phyloP scores from a whole-genome alignment of 2,329 filamentous ascomycete species.

The Alternaria novae-zelandiae region DNA sequence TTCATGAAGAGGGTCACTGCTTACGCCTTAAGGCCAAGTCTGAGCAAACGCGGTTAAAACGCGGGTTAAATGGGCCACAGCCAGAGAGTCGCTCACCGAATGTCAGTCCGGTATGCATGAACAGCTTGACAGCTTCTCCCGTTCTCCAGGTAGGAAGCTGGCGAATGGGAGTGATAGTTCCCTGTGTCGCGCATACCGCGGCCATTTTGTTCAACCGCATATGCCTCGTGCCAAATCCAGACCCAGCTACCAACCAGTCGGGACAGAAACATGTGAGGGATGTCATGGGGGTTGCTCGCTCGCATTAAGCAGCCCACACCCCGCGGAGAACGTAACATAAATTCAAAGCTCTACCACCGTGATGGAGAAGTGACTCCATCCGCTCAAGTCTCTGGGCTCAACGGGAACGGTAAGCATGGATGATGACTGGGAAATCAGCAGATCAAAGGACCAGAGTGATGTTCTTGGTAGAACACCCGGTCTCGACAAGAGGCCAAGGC shows the following conservation, averaged over 20 bases:
- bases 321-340: neutral
- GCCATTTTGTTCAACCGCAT: neutral
- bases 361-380: neutral
- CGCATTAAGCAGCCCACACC: neutral
- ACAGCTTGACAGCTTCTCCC: neutral
- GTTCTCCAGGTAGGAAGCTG: neutral
- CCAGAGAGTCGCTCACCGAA: neutral
- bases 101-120: neutral
- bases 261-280: neutral
- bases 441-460: neutral
- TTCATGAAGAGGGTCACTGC: neutral
- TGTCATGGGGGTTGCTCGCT: neutral
- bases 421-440: neutral
- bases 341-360: neutral
- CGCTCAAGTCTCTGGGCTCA: neutral
- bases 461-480: neutral
- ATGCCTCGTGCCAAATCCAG: neutral
- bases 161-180: neutral
- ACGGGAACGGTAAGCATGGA: neutral
- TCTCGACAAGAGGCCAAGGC: neutral
- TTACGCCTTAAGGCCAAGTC: accelerated
- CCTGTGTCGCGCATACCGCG: neutral
- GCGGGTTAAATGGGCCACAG: neutral
- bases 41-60: neutral
- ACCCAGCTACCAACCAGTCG: neutral